Percentiles rank a stretch among this genome's conserved stretches.
These are phyloP conservation scores for Hypoxylon fragiforme DNA, from an alignment of 495 filamentous ascomycete genomes.

Conservation along the genomic window DNA sequence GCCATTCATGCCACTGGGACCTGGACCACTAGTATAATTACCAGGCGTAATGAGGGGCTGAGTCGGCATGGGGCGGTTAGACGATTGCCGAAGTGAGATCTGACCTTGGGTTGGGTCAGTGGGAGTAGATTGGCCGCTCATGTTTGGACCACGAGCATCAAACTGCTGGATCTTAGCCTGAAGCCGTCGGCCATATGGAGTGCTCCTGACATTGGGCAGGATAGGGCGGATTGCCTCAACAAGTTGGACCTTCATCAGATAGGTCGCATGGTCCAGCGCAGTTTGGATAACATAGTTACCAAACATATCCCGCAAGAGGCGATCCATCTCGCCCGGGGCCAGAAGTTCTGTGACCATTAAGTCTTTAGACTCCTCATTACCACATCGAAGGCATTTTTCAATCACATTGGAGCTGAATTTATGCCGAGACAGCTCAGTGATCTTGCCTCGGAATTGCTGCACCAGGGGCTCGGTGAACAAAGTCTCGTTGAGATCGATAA, in stretches of 20 bases:
- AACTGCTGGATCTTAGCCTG: constrained; percentile 72
- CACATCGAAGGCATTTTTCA: constrained; percentile 92
- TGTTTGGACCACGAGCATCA: constrained; percentile 40
- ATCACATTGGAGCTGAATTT: constrained; percentile 99
- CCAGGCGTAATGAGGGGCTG: constrained; percentile 36
- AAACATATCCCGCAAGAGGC: constrained; percentile 84
- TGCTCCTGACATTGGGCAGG: constrained; percentile 78
- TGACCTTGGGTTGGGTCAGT: constrained; percentile 48
- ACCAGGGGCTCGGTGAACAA: constrained; percentile 85
- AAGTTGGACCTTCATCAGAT: constrained; percentile 67
- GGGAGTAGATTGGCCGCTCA: constrained; percentile 40
- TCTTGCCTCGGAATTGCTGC: constrained; percentile 70
- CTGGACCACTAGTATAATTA: constrained; percentile 30
- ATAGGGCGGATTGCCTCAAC: constrained; percentile 83
- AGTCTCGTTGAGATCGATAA: constrained; percentile 84
- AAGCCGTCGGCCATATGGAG: constrained; percentile 91
- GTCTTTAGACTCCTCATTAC: constrained; percentile 67
- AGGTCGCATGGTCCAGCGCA: constrained; percentile 81
- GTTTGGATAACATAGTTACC: constrained; percentile 99
- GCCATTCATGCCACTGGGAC: constrained; percentile 28
- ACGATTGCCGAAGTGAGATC: constrained; percentile 40
- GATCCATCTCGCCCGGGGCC: constrained; percentile 72
- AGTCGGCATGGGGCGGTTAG: constrained; percentile 39
- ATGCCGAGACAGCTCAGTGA: constrained; percentile 82
- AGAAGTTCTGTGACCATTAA: constrained; percentile 85